These are phyloP conservation scores for Platanthera zijinensis DNA, from an alignment of 106 monocot genomes.

Conservation along the genomic window DNA sequence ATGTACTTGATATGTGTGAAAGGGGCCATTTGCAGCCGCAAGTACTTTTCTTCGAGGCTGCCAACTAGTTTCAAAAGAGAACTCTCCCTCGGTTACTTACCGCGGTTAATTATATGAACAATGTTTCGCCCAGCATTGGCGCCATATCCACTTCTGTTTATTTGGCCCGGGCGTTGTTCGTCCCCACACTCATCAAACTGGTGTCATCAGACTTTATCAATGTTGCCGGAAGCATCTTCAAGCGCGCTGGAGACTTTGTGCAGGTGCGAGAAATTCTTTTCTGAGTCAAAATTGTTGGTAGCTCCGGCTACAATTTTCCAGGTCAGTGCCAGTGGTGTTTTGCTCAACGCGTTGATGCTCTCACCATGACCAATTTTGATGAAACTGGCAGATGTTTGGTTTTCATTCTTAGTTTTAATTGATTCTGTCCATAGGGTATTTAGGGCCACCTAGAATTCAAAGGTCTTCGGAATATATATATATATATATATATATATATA, in stretches of 20 bases:
- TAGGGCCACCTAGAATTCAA: not conserved
- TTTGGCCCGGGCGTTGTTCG: not conserved
- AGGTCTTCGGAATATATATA: not conserved
- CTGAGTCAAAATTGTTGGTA: not conserved
- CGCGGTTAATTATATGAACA: not conserved
- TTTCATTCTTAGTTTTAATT: not conserved
- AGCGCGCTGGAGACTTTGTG: not conserved
- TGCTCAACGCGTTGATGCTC: not conserved
- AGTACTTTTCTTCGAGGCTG: constrained; percentile 77
- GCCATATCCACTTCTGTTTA: not conserved
- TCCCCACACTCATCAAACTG: not conserved
- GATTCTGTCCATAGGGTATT: not conserved
- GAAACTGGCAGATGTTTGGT: not conserved
- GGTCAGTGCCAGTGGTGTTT: not conserved
- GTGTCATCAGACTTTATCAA: not conserved
- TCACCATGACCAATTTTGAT: not conserved
- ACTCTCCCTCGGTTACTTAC: not conserved
- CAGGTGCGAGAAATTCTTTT: not conserved
- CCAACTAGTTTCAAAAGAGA: constrained; percentile 9
- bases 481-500: too few relatives aligned
- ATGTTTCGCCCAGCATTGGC: not conserved
- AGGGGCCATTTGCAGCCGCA: constrained; percentile 84
- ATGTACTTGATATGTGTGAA: constrained; percentile 57
- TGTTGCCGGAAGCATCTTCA: not conserved
- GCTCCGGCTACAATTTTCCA: not conserved